Evolutionary conservation across 805 yeast genomes (phyloP).

Genomic region (Metschnikowia shivogae): DNA sequence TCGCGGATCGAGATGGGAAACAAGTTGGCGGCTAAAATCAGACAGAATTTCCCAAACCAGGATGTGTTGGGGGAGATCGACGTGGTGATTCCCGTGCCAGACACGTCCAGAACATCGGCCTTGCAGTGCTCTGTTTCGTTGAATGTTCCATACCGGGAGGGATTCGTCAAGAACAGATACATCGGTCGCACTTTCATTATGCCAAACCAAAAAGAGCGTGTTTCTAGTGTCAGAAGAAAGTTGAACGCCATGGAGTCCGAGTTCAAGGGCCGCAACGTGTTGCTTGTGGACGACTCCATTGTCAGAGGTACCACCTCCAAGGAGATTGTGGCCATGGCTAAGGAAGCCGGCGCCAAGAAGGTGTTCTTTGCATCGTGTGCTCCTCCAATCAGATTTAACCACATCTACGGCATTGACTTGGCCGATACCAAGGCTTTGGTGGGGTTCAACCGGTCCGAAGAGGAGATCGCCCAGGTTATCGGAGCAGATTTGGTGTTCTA

Average conservation of each 20-base stretch:
- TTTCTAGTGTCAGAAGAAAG: constrained; percentile 89
- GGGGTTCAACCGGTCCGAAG: constrained; percentile 73
- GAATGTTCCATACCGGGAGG: constrained; percentile 87
- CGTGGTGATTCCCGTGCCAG: constrained; percentile 97
- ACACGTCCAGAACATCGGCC: constrained; percentile 95
- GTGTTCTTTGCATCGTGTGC: constrained; percentile 98
- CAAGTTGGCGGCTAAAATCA: constrained; percentile 73
- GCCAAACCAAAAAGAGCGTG: constrained; percentile 95
- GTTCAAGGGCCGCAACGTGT: constrained; percentile 77
- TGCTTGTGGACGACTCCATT: constrained; percentile 93
- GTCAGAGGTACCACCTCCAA: constrained; percentile 97
- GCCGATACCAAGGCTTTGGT: constrained; percentile 94
- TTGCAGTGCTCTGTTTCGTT: constrained; percentile 83
- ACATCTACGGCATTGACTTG: constrained; percentile 94
- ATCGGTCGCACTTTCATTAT: constrained; percentile 97
- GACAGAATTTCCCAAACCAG: constrained; percentile 31
- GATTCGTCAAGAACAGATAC: constrained; percentile 93
- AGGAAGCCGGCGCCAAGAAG: constrained; percentile 93
- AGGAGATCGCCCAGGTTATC: constrained; percentile 68
- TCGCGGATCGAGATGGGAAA: constrained; percentile 93
- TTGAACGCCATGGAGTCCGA: constrained; percentile 95
- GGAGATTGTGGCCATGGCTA: constrained; percentile 97
- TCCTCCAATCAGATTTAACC: constrained; percentile 95
- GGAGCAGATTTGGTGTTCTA: constrained; percentile 92
- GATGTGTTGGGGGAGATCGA: constrained; percentile 63